Conservation (phyloP, 345 rosid genomes). For the Lagerstroemia speciosa region DNA sequence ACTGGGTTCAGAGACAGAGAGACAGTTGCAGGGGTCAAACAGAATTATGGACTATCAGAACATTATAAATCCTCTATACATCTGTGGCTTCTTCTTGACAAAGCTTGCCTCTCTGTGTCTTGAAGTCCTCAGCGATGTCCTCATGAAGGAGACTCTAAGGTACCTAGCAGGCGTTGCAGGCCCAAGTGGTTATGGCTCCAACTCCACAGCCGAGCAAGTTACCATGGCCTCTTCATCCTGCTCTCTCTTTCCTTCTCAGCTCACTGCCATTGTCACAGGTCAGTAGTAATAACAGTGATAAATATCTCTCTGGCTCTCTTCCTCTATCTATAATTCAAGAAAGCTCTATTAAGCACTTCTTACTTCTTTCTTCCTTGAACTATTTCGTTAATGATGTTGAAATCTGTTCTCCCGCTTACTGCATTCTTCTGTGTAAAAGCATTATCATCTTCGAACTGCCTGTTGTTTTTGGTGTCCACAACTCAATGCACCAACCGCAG, state of each 20-base stretch:
- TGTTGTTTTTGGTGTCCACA: too few species aligned
- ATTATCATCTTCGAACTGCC: too few species aligned
- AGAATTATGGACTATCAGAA: constrained; percentile 13
- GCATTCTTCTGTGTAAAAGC: too few species aligned
- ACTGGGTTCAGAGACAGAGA: background rate
- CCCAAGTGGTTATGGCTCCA: constrained; percentile 95
- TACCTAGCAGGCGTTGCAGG: constrained; percentile 91
- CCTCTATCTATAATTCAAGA: background rate
- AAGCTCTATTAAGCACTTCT: background rate
- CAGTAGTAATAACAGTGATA: background rate
- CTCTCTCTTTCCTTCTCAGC: constrained; percentile 15
- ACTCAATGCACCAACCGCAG: too few species aligned
- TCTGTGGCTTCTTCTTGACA: constrained; percentile 16
- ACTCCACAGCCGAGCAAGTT: constrained; percentile 81
- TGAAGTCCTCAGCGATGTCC: constrained; percentile 13
- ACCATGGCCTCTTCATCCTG: constrained; percentile 21
- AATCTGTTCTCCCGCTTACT: background rate
- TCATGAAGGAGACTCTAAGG: constrained; percentile 67
- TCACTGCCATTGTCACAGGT: constrained; percentile 74
- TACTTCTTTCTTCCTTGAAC: background rate
- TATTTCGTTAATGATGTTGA: background rate
- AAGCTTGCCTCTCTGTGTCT: constrained; percentile 18
- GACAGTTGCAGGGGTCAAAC: background rate
- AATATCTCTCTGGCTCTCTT: background rate
- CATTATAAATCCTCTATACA: constrained; percentile 15